A percentile compares a stretch with the other conserved stretches of the same genome.
These are phyloP conservation scores for Schizothecium vesticola DNA, from an alignment of 495 filamentous ascomycete genomes.

Conservation along the genomic window DNA sequence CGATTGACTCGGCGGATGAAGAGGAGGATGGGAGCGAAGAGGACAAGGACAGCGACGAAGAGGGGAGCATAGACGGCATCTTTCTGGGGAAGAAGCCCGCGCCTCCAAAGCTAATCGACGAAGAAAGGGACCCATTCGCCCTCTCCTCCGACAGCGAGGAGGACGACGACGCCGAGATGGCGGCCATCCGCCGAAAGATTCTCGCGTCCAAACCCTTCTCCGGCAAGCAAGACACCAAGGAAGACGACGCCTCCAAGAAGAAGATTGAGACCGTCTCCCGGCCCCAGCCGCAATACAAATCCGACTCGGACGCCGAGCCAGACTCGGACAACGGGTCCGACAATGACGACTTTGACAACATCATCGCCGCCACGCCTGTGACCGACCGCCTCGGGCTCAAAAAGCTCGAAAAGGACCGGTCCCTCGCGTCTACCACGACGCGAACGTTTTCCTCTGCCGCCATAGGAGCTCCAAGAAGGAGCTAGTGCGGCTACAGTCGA, in stretches of 20 bases:
- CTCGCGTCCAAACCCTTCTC: conserved; percentile 49
- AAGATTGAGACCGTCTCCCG: conserved; percentile 54
- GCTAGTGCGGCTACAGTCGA: conserved; percentile 12
- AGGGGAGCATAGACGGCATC: conserved; percentile 44
- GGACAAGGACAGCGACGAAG: conserved; percentile 22
- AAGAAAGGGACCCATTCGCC: conserved; percentile 59
- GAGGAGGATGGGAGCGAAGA: conserved; percentile 35
- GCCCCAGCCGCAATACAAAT: conserved; percentile 42
- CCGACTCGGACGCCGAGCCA: conserved; percentile 68
- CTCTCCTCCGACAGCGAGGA: conserved; percentile 67
- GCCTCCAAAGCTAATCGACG: conserved; percentile 23
- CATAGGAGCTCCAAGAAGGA: conserved; percentile 27
- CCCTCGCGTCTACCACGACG: conserved; percentile 24
- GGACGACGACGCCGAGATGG: conserved; percentile 86
- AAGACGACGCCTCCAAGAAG: conserved; percentile 38
- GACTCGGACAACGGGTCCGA: conserved; percentile 67
- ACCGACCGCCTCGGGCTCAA: conserved; percentile 69
- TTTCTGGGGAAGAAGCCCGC: conserved; percentile 52
- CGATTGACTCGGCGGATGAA: conserved; percentile 51
- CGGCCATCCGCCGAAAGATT: conserved; percentile 77
- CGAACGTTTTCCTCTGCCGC: conserved; percentile 27
- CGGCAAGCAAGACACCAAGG: not conserved
- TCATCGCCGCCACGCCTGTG: conserved; percentile 81
- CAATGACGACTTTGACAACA: conserved; percentile 72
- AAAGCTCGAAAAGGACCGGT: conserved; percentile 43